Base-by-base conservation (phyloP, 1,284 basidiomycete genomes). In the Ceratobasidium sp. region DNA sequence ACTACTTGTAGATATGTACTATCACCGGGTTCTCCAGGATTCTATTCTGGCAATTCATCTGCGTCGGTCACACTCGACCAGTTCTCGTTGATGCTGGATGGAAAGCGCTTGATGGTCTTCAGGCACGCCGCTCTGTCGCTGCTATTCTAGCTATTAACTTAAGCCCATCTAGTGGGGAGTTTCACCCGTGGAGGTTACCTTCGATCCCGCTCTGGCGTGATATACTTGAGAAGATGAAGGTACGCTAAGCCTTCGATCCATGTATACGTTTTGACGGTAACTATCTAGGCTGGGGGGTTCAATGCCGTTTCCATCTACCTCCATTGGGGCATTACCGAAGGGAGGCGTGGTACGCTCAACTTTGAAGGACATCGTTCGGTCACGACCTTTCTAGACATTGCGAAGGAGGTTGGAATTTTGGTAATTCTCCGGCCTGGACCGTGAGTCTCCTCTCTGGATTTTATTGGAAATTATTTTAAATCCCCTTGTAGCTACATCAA, bases 21-120 rank as follows among this genome's bases (percentile, higher is more conserved):
- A 6, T 77, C 76, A 25, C 54, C 79, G 71, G 80, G 80, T 17
- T 80, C 80, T 15, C 79, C 81, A 32, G 81, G 81, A 37, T 86
- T 86, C 76, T 86, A 86, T 76, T 78, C 84, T 62, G 84, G 85
- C 1, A 81, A 83, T 76, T 85, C 85, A 0, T 82, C 81, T 43
- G 82, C 85, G 17, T 81, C 84, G 6, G 85, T 86, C 4, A 85
- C 85, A 1, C 81, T 86, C 51, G 73, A 76, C 44, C 59, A 66
- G 44, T 54, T 68, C 61, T 76, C 73, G 13, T 61, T 76, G 22
- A 44, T 76, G n/a, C 32, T 76, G 11, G 73, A 76, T 56, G 61
- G 61, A 19, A 51, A 51, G 62, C 51, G 61, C 25, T n/a, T 64
- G n/a, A 57, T 46, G 54, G 25, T 73, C 9, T 61, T 61, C 59